Percentiles rank a stretch among this genome's conserved stretches.
These are phyloP conservation scores for Pilatotrama ljubarskyi DNA, from an alignment of 768 basidiomycete genomes.

Conservation along the genomic window DNA sequence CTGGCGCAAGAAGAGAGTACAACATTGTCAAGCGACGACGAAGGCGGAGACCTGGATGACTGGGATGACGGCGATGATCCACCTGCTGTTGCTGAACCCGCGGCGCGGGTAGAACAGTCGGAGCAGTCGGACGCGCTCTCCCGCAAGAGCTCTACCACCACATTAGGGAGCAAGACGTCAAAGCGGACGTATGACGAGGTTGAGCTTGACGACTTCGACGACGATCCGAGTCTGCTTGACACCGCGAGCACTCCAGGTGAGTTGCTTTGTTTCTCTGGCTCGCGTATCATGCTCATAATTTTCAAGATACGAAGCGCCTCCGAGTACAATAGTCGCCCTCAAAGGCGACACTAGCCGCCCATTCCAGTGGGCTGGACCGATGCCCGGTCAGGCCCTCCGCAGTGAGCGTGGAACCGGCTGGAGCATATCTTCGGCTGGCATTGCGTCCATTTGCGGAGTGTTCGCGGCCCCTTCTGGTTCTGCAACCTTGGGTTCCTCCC, in stretches of 20 bases:
- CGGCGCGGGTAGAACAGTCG: background rate
- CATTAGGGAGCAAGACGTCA: conserved; percentile 17
- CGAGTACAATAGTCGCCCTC: conserved; percentile 9
- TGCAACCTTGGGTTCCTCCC: too few relatives aligned
- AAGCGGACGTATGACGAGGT: conserved; percentile 23
- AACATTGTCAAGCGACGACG: conserved; percentile 2
- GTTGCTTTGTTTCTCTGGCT: background rate
- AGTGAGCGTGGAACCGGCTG: background rate
- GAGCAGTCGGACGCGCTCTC: conserved; percentile 4
- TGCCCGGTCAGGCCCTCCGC: conserved; percentile 9
- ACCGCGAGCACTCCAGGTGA: conserved; percentile 16
- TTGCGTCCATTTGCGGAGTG: background rate
- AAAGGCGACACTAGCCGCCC: background rate
- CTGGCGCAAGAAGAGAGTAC: background rate
- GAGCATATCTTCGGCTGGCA: background rate
- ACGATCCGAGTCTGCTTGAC: background rate
- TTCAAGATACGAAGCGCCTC: conserved; percentile 13
- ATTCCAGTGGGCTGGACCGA: background rate
- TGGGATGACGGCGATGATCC: conserved; percentile 9
- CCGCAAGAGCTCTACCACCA: conserved; percentile 17
- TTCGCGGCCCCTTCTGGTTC: background rate
- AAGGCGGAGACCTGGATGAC: conserved; percentile 10
- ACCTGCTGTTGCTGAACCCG: background rate
- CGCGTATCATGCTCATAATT: background rate
- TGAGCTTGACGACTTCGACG: conserved; percentile 20